These are phyloP conservation scores for Caloboletus firmus DNA, from an alignment of 1,284 basidiomycete species.

Conservation along the genomic window DNA sequence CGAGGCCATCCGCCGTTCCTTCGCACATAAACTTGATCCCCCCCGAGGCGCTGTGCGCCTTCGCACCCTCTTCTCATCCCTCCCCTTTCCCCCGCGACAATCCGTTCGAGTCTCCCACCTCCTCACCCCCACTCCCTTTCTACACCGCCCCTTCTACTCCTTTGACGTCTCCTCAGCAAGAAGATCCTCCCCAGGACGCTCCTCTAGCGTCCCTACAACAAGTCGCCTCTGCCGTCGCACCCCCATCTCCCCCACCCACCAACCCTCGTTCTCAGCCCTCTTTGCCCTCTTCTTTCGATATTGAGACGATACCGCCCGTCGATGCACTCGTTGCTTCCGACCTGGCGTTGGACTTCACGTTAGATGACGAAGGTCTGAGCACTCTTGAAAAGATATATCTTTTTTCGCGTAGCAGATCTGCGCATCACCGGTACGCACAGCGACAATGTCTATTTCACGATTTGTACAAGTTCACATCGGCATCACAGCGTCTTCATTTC, in stretches of 20 bases:
- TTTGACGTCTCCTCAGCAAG: constrained; percentile 34
- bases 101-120: constrained; percentile 33
- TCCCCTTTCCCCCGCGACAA: constrained; percentile 32
- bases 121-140: constrained; percentile 37
- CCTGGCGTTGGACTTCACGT: constrained; percentile 48
- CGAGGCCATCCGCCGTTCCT: constrained; percentile 23
- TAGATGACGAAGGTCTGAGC: constrained; percentile 77
- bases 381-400: constrained; percentile 94
- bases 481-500: constrained; percentile 71
- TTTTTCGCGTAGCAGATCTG: constrained; percentile 82
- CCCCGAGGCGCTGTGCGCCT: constrained; percentile 29
- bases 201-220: constrained; percentile 22
- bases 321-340: constrained; percentile 36
- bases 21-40: constrained; percentile 32
- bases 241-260: constrained; percentile 28
- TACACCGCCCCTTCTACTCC: constrained; percentile 38
- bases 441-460: background rate
- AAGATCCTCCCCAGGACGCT: constrained; percentile 30
- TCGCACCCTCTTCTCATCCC: constrained; percentile 23
- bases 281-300: constrained; percentile 17
- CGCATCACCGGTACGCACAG: constrained; percentile 65
- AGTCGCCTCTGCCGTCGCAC: constrained; percentile 13
- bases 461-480: constrained; percentile 6
- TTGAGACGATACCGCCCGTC: constrained; percentile 34
- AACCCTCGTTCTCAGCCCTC: constrained; percentile 17